Evolutionary conservation across 257 asterid genomes (phyloP).

Genomic region (Thymus quinquecostatus): DNA sequence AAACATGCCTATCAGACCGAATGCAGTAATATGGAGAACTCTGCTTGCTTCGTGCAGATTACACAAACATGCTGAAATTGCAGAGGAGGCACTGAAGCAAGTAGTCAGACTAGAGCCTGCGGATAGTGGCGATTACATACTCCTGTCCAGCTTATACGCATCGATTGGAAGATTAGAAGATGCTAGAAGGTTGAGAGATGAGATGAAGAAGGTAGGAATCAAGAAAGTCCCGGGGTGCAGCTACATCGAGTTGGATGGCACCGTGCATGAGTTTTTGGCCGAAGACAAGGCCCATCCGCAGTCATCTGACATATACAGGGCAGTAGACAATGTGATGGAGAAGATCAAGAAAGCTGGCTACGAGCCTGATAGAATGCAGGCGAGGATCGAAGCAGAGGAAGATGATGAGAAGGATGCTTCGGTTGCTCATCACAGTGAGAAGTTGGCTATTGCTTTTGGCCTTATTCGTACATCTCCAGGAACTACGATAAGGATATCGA

Average conservation of each 20-base stretch:
- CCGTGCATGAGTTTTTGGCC: conserved; percentile 49
- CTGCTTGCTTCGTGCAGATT: conserved; percentile 50
- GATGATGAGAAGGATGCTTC: conserved; percentile 45
- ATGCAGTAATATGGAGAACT: conserved; percentile 54
- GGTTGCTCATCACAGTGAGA: conserved; percentile 59
- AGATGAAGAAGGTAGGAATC: conserved; percentile 46
- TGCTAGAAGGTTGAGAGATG: conserved; percentile 40
- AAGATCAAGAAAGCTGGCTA: conserved; percentile 53
- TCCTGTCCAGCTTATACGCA: conserved; percentile 45
- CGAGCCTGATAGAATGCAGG: conserved; percentile 39
- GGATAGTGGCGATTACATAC: conserved; percentile 52
- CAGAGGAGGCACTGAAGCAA: conserved; percentile 51
- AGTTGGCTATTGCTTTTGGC: conserved; percentile 55
- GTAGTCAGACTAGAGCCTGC: conserved; percentile 41
- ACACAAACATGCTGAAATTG: conserved; percentile 48
- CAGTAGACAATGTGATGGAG: conserved; percentile 36
- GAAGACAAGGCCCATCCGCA: conserved; percentile 46
- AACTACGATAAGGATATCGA: conserved; percentile 40
- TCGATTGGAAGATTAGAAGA: conserved; percentile 45
- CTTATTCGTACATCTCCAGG: conserved; percentile 43
- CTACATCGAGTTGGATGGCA: conserved; percentile 49
- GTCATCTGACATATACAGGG: conserved; percentile 33
- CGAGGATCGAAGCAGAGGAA: conserved; percentile 50
- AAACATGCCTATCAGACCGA: conserved; percentile 51
- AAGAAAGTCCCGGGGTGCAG: conserved; percentile 52